Base-by-base conservation (phyloP, 108 stramenopile species). In the Conticribra guillardii region DNA sequence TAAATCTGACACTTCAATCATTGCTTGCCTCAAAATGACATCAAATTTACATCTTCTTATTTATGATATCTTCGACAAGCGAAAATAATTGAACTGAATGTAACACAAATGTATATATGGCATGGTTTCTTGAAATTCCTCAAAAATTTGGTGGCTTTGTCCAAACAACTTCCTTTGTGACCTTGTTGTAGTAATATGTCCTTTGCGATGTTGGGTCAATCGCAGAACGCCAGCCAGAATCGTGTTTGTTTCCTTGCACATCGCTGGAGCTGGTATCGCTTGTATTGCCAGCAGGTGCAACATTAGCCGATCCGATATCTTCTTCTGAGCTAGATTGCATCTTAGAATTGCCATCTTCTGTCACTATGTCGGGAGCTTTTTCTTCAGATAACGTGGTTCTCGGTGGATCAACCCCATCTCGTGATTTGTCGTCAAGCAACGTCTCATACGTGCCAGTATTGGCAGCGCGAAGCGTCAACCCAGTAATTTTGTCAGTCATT, bases 111-210 rank as follows among this genome's bases (percentile, higher is more conserved):
- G 57, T 41, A 65, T 64, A 44, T 22, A 37, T 2, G 50, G 29
- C 30, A 57, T n/a, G n/a, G n/a, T n/a, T n/a, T n/a, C n/a, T n/a
- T n/a, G n/a, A n/a, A n/a, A n/a, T n/a, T 41, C 21, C 27, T 47
- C 32, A 77, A 33, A 63, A 46, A 15, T 56, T 54, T 57, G 21
- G 0, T 56, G 78, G 78, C 56, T 79, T 79, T 37, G 87, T 60
- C 91, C 91, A 92, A 72, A 86, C 84, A 15, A 84, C 83, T 56
- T 69, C 63, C 46, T 79, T 57, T 28, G 85, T 73, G 24, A 82
- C 75, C 11, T 79, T 58, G 55, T 85, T 69, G 57, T 87, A 92
- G 53, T 89, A 92, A 53, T 92, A 92, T 19, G 81, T 86, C 44
- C 73, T 73, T 23, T 87, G 87, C 7, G 91, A 69, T 4, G 46